Evolutionary conservation across 148 eudicot genomes (phyloP).

Genomic region (Polygonum aviculare): DNA sequence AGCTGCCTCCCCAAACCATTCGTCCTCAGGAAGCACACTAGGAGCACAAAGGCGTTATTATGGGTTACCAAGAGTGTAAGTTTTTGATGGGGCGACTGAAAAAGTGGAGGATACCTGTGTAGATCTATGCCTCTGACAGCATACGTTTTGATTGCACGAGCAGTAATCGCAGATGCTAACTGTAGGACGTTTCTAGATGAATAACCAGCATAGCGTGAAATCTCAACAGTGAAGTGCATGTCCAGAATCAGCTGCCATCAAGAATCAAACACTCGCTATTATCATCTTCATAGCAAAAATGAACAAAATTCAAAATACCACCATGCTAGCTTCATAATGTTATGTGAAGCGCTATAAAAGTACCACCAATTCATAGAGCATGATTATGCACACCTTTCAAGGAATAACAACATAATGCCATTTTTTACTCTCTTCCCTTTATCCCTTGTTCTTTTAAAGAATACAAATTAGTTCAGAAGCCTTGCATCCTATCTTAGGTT

Average conservation of each 20-base stretch:
- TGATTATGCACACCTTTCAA: neutral
- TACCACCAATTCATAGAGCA: neutral
- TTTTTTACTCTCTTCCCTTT: neutral
- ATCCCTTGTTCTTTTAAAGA: neutral
- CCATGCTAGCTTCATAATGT: neutral
- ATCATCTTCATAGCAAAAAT: neutral
- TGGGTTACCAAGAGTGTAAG: neutral
- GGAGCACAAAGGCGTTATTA: neutral
- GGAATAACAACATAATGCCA: neutral
- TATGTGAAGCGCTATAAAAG: neutral
- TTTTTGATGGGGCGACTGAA: neutral
- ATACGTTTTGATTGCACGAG: slow-evolving; percentile 80
- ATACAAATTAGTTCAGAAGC: neutral
- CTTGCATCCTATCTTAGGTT: neutral
- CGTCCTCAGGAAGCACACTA: slow-evolving; percentile 87
- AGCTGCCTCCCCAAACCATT: slow-evolving; percentile 90
- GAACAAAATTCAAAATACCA: neutral
- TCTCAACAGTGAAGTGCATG: slow-evolving; percentile 98
- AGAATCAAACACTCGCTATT: neutral
- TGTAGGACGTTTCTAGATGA: slow-evolving; percentile 72
- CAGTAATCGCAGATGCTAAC: slow-evolving; percentile 67
- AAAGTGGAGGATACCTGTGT: slow-evolving; percentile 47
- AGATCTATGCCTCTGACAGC: slow-evolving; percentile 86
- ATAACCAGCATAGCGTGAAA: slow-evolving; percentile 83
- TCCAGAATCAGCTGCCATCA: slow-evolving; percentile 81